A percentile compares a stretch with the other conserved stretches of the same genome.
Evolutionary conservation across 163 green algal species (phyloP).

Genomic region (Scenedesmus sp.): DNA sequence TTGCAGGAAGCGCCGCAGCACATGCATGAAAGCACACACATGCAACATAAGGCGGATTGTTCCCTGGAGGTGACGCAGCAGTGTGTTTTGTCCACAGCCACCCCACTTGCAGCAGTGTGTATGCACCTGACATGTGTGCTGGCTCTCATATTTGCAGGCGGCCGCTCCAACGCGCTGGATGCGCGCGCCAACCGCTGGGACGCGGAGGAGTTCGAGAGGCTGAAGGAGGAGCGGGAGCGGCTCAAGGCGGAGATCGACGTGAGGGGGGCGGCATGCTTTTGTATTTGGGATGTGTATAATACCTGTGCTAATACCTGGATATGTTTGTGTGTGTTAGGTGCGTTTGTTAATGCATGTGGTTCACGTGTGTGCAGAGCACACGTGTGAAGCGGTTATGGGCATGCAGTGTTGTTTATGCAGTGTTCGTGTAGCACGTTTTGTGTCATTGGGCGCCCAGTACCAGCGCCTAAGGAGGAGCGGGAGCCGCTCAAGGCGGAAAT

Average conservation of each 20-base stretch:
- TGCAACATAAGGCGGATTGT: not conserved
- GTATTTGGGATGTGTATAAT: not conserved
- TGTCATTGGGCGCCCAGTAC: no score
- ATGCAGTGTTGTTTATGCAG: no score
- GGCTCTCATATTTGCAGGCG: constrained; percentile 66
- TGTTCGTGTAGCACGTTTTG: no score
- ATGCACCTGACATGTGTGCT: not conserved
- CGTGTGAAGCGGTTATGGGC: not conserved
- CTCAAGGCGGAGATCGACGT: constrained; percentile 46
- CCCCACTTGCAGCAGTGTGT: no score
- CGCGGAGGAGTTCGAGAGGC: constrained; percentile 67
- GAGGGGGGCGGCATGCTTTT: not conserved
- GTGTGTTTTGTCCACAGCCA: no score
- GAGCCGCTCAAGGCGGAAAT: constrained; percentile 42
- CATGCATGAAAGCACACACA: not conserved
- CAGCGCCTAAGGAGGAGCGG: constrained; percentile 53
- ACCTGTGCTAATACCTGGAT: not conserved
- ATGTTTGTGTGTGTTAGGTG: constrained; percentile 35
- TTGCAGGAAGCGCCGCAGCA: not conserved
- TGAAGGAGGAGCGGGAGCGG: constrained; percentile 60
- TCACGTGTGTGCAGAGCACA: not conserved
- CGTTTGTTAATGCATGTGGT: not conserved
- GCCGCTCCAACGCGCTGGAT: constrained; percentile 68
- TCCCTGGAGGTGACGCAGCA: no score
- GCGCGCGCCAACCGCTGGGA: constrained; percentile 83